These are phyloP conservation scores for Lathyrus sativus DNA, from an alignment of 306 rosid species.

Conservation along the genomic window DNA sequence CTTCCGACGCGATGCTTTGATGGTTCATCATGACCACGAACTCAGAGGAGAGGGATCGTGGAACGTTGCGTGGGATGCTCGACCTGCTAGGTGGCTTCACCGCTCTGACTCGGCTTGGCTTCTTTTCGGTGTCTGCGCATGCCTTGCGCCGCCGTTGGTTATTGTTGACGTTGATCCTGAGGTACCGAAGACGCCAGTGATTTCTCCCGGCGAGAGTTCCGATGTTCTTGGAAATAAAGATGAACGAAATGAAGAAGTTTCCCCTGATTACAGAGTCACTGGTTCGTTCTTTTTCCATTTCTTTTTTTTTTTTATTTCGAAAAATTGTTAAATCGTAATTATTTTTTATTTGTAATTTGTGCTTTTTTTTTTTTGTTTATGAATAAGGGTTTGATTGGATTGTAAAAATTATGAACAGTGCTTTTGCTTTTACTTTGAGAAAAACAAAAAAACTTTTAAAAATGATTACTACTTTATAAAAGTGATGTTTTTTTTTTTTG, in stretches of 20 bases:
- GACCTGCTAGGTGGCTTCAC: constrained; percentile 96
- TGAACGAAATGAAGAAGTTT: constrained; percentile 37
- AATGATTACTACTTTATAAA: constrained; percentile 4
- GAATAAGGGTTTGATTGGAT: not conserved
- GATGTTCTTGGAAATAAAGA: constrained; percentile 36
- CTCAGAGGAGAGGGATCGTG: constrained; percentile 87
- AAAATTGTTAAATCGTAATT: not conserved
- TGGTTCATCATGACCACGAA: constrained; percentile 58
- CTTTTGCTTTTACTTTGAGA: constrained; percentile 23
- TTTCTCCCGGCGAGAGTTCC: constrained; percentile 14
- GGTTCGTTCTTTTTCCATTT: constrained; percentile 43
- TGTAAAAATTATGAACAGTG: not conserved
- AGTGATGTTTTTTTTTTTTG: constrained; percentile 15
- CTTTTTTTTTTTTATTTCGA: not conserved
- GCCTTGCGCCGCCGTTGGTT: constrained; percentile 60
- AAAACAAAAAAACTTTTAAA: constrained; percentile 5
- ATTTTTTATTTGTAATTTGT: not conserved
- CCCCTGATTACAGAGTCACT: constrained; percentile 65
- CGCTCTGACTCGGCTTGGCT: constrained; percentile 88
- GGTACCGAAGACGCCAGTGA: not conserved
- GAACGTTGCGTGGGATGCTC: constrained; percentile 90
- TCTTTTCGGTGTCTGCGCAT: constrained; percentile 81
- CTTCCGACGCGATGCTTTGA: constrained; percentile 38
- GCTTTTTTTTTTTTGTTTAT: not conserved
- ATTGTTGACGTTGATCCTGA: constrained; percentile 23